Evolutionary conservation across 2,329 filamentous ascomycete species (phyloP), one percentile per base, ranked within the genome.

Genomic region (Apiospora koreana): DNA sequence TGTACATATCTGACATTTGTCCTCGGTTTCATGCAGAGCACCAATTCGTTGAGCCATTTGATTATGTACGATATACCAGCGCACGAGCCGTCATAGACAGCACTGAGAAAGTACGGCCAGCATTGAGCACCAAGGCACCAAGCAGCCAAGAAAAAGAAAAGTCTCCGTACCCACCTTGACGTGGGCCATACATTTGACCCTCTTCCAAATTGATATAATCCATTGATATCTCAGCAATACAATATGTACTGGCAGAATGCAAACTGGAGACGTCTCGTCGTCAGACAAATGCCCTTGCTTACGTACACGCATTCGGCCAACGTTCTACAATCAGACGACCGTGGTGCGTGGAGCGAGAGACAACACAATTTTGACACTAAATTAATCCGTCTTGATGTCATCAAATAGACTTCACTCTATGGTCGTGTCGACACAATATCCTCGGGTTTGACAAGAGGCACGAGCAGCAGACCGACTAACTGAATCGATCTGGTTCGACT

Each of bases 371-470:
- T 12, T 28, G 21, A 38, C 54, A 23, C 54, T 62, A 62, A 62
- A 62, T 62, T n/a, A 62, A 62, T 38, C 54, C 10, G 54, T 62
- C 54, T 62, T 62, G 54, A 62, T 62, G 31, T 62, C 54, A 62
- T 62, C 31, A 62, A 62, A 62, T 62, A 38, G 54, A 62, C 54
- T 62, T 62, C 21, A n/a, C 28, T 12, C 35, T n/a, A 2, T 21
- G 54, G 31, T 38, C 31, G 54, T 62, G 54, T 62, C 8, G 31
- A 58, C 50, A 58, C 16, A 9, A 58, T 58, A 58, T 58, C 28
- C 28, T 43, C 41, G 41, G 16, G 0, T 35, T 31, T 31, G 50
- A 31, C 50, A 18, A 54, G 28, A 31, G 50, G 50, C 28, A 58
- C 8, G 50, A 35, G 21, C 50, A 58, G 16, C 50, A 58, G 16